Percentiles rank a stretch among this genome's conserved stretches.
These are phyloP conservation scores for Alternaria conjuncta DNA, from an alignment of 2,329 filamentous ascomycete genomes.

Conservation along the genomic window DNA sequence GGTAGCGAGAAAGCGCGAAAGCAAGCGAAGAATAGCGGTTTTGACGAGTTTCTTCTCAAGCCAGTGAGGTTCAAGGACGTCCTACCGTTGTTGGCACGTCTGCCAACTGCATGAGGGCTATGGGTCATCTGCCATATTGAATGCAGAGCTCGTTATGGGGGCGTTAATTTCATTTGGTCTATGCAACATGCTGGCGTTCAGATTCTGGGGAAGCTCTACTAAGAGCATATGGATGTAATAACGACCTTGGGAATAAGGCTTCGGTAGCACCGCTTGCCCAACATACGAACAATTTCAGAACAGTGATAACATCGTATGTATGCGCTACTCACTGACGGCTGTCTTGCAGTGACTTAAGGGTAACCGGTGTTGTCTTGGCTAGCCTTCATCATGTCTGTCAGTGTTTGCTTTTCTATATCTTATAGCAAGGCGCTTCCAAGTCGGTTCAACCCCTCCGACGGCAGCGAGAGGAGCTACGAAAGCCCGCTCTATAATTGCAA, in stretches of 20 bases:
- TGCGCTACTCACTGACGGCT: not conserved
- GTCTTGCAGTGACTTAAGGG: not conserved
- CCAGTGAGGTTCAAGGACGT: conserved; percentile 30
- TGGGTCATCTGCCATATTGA: not conserved
- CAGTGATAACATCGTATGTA: too few species aligned
- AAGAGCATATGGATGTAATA: not conserved
- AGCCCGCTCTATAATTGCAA: not conserved
- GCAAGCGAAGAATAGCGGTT: conserved; percentile 24
- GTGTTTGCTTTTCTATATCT: not conserved
- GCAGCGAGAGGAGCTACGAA: not conserved
- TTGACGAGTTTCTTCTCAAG: conserved; percentile 32
- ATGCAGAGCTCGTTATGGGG: not conserved
- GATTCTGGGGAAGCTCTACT: not conserved
- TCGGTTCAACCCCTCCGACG: not conserved
- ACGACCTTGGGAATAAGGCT: not conserved
- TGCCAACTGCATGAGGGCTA: not conserved
- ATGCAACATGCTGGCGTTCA: not conserved
- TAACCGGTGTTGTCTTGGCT: not conserved
- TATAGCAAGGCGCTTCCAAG: not conserved
- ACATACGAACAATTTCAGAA: not conserved
- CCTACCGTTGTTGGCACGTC: conserved; percentile 6
- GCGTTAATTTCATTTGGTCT: not conserved
- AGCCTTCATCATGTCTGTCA: not conserved
- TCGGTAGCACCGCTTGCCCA: not conserved
- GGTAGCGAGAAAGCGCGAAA: conserved; percentile 21